These are phyloP conservation scores for Tritrichomonas musculus DNA, from an alignment of 208 protist genomes.

Conservation along the genomic window DNA sequence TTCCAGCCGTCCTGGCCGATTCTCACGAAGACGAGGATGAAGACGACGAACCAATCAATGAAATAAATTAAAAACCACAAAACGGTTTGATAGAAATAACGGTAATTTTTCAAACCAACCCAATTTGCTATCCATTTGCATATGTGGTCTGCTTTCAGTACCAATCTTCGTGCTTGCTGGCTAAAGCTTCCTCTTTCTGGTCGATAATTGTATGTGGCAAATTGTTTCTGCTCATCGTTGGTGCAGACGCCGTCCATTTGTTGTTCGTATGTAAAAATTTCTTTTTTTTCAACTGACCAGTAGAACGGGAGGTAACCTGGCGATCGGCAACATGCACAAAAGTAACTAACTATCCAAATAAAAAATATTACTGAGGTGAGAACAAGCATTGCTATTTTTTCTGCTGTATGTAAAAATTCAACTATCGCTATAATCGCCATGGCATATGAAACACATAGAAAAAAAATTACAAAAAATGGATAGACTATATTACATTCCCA, in stretches of 20 bases:
- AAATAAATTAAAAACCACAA: not conserved
- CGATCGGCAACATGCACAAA: not conserved
- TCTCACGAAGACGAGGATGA: not conserved
- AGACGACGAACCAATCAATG: not conserved
- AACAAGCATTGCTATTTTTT: not conserved
- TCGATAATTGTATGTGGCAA: not conserved
- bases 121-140: slow-evolving; percentile 23
- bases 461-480: not conserved
- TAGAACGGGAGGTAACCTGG: not conserved
- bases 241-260: not conserved
- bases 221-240: not conserved
- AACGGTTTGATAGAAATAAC: not conserved
- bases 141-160: not conserved
- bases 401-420: not conserved
- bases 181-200: not conserved
- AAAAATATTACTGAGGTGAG: not conserved
- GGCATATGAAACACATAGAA: not conserved
- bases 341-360: not conserved
- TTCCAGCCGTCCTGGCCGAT: not conserved
- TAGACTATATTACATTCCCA: not conserved
- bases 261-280: not conserved
- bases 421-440: not conserved
- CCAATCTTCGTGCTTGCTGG: not conserved
- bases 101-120: not conserved
- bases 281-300: not conserved